Base-by-base conservation (phyloP, 2,329 filamentous ascomycete genomes). In the Blastomyces parvus region DNA sequence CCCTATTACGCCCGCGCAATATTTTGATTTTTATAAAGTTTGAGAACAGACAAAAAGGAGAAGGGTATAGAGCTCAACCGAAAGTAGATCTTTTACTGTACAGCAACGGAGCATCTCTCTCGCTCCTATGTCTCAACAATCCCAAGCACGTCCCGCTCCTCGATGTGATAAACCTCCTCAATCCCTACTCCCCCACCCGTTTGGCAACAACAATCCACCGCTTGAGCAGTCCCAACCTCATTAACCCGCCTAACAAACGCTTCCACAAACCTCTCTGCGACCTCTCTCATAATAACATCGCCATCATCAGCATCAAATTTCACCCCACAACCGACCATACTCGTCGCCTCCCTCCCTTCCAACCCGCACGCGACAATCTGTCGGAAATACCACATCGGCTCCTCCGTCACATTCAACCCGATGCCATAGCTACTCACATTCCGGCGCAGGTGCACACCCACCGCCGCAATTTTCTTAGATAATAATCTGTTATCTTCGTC, bases 301-400 rank as follows among this genome's bases (percentile, higher is more conserved):
- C 74, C 89, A 82, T 46, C 77, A 80, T 17, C 27, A 86, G 68
- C 61, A 77, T 63, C 0, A 73, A 68, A 5, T 11, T 30, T 38
- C 36, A 59, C 56, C 1, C 74, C 74, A 74, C 89, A 82, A 48
- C 78, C 80, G 66, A 80, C 79, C 64, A 96, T 81, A 73, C 85
- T 92, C n/a, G 90, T 95, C 61, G 90, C 87, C 65, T 83, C 81
- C 77, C 89, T 90, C 30, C 88, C 92, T 65, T 88, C 86, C 48
- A 97, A 76, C 0, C 94, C 94, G 79, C 93, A 97, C 17, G 91
- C 88, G n/a, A 92, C 87, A 74, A 97, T 96, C 66, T 92, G 82
- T 30, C 83, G 79, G 59, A 80, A 78, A 70, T 84, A 87, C 83
- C 84, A 89, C 66, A 80, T 96, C 90, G 73, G 72, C 66, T 79